Conservation (phyloP, 2,329 filamentous ascomycete species). For the Thielaviopsis populi region DNA sequence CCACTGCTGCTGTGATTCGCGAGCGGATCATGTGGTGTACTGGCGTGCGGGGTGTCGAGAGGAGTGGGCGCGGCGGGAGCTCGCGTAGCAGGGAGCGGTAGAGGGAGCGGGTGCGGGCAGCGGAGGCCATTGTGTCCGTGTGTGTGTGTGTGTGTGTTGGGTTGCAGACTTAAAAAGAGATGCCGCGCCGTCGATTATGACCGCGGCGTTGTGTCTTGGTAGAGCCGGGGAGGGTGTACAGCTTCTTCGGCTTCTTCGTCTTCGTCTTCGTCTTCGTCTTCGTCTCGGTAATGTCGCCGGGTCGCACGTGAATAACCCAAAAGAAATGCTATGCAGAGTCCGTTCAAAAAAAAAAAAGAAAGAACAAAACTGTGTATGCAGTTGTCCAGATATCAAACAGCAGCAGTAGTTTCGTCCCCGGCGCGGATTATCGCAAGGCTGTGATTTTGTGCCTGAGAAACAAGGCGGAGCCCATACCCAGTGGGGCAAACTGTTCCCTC, state of each 20-base stretch:
- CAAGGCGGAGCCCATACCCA: neutral
- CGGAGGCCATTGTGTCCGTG: constrained; percentile 22
- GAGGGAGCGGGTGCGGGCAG: constrained; percentile 51
- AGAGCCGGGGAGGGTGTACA: too few species aligned
- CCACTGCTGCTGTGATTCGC: constrained; percentile 35
- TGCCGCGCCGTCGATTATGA: neutral
- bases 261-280: too few species aligned
- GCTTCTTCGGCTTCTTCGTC: too few species aligned
- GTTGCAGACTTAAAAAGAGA: neutral
- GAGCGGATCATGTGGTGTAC: constrained; percentile 55
- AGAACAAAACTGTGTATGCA: too few species aligned
- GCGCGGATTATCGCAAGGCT: neutral
- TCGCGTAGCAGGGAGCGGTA: constrained; percentile 85
- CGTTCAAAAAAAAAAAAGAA: too few species aligned
- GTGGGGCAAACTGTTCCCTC: too few species aligned
- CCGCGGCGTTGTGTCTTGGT: too few species aligned
- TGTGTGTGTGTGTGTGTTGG: neutral
- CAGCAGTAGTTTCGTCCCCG: neutral
- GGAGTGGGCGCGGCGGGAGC: constrained; percentile 55
- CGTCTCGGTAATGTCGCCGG: too few species aligned
- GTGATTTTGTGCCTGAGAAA: neutral
- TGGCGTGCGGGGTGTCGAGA: constrained; percentile 43
- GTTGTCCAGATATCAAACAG: neutral
- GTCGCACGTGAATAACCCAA: too few species aligned
- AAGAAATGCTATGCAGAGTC: too few species aligned